Evolutionary conservation across 805 yeast genomes (phyloP), one percentile per base, ranked within the genome.

Genomic region (Tanozyma kutaoensis): DNA sequence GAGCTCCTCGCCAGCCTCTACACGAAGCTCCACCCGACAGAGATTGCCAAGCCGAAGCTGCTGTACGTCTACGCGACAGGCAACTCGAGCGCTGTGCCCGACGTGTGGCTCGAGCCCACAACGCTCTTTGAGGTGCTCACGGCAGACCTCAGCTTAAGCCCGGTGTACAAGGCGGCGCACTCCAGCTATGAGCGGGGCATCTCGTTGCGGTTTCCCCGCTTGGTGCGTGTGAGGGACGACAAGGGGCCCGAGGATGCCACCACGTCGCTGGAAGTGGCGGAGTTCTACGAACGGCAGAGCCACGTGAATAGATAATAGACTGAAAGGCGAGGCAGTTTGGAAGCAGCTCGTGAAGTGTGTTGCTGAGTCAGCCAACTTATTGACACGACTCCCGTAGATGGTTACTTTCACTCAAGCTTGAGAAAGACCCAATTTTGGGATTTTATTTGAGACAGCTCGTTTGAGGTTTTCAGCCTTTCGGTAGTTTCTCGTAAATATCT

Each of bases 71-170:
- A 69, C 45, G 91, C 79, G 43, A 51, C 62, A 2, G 56, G 50
- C 11, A 63, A 66, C 29, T 52, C 79, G 1, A 70, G 69, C 38
- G 81, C 86, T 4, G 65, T 59, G 25, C 96, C 97, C 0, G 95
- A 86, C 45, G 84, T 86, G 6, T 86, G 96, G 96, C 79, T 86
- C 43, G 93, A 86, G 43, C 95, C 97, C 6, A 64, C 76, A 1
- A 51, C 62, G 15, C 64, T 86, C 5, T 84, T 91, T 58, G 97
- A 86, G 52, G 93, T 86, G 1, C 58, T 81, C 32, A 80, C 93
- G 1, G 97, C 97, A 0, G 96, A 86, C 52, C 62, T 86, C 27
- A 79, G 94, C 0, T 62, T 84, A 31, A 77, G 93, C 28, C 97
- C 97, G 0, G 62, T 82, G 4, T 86, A 86, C 50, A 82, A 82